Evolutionary conservation across 495 filamentous ascomycete genomes (phyloP), one percentile per base, ranked within the genome.

Genomic region (Aspergillus olivimuriae): DNA sequence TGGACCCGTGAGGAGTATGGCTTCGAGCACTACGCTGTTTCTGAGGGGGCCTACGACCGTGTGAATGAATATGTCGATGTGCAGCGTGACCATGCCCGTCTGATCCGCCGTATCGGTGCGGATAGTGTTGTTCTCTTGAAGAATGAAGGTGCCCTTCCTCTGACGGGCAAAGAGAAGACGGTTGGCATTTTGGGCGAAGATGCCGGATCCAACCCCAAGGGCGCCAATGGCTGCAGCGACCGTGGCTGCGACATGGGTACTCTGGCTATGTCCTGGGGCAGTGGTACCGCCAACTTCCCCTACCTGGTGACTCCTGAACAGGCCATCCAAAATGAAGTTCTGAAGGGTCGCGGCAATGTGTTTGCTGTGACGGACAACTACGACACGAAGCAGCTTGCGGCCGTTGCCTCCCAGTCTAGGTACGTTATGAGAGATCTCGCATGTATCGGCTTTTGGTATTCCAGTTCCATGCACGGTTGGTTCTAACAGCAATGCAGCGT

Each of bases 231-330:
- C 16, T 95, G 89, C 58, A 22, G 53, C 30, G 87, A 98, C 64
- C 80, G 85, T 30, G 81, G 84, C n/a, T 95, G 92, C 47, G 72
- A 88, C 57, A 77, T 80, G 32, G 91, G 90, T 21, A 96, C 91
- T 4, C 73, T 96, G 21, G 92, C 85, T 21, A 90, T 95, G 83
- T 90, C 80, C 36, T 98, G 91, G 92, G 92, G 91, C 24, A 89
- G 84, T 46, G 92, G 92, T 40, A 87, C 85, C 16, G 76, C 86
- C 24, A 83, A 92, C 52, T 96, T 89, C 73, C 90, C 92, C 1
- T 97, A 96, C 64, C 75, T 98, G 3, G 69, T 94, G 48, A 89
- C 89, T 2, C 92, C 92, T 1, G 78, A 94, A 35, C 78, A 84
- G 19, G 92, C 91, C 2, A 87, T 96, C 35, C 84, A 87, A 58